These are phyloP conservation scores for Entomortierella chlamydospora DNA, from an alignment of 192 early-diverging fungal species.

Conservation along the genomic window DNA sequence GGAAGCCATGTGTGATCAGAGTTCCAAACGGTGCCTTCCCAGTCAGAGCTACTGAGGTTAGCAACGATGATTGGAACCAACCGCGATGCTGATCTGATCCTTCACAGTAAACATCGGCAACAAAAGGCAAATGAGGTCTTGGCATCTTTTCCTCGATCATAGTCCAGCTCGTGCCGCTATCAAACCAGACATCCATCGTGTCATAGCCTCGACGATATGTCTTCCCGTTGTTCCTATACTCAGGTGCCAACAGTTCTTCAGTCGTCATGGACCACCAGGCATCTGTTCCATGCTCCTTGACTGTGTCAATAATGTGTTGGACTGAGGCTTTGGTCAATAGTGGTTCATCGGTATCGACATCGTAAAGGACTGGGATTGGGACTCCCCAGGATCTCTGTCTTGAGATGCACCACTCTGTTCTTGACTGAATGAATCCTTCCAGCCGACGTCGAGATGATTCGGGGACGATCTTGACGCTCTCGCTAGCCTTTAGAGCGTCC, in stretches of 20 bases:
- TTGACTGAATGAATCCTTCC: constrained; percentile 71
- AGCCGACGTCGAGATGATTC: constrained; percentile 63
- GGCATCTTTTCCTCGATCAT: constrained; percentile 62
- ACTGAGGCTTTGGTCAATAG: constrained; percentile 74
- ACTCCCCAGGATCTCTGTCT: constrained; percentile 87
- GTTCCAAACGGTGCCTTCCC: constrained; percentile 75
- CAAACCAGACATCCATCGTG: constrained; percentile 92
- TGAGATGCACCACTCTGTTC: constrained; percentile 88
- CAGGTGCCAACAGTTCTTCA: constrained; percentile 69
- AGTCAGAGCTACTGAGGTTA: constrained; percentile 76
- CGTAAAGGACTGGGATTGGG: constrained; percentile 82
- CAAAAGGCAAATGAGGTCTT: constrained; percentile 38
- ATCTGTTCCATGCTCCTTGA: constrained; percentile 69
- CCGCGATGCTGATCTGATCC: constrained; percentile 88
- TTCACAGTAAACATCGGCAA: constrained; percentile 81
- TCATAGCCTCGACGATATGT: constrained; percentile 73
- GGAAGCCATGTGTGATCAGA: constrained; percentile 86
- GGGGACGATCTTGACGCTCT: constrained; percentile 69
- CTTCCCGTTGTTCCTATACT: constrained; percentile 67
- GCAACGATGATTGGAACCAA: constrained; percentile 87
- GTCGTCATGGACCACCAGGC: constrained; percentile 78
- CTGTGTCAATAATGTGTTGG: constrained; percentile 69
- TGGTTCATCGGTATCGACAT: constrained; percentile 68
- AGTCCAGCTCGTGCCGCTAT: constrained; percentile 84
- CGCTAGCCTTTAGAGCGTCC: constrained; percentile 66